Evolutionary conservation across 805 yeast genomes (phyloP).

Genomic region (Saccharomycopsis sp.): DNA sequence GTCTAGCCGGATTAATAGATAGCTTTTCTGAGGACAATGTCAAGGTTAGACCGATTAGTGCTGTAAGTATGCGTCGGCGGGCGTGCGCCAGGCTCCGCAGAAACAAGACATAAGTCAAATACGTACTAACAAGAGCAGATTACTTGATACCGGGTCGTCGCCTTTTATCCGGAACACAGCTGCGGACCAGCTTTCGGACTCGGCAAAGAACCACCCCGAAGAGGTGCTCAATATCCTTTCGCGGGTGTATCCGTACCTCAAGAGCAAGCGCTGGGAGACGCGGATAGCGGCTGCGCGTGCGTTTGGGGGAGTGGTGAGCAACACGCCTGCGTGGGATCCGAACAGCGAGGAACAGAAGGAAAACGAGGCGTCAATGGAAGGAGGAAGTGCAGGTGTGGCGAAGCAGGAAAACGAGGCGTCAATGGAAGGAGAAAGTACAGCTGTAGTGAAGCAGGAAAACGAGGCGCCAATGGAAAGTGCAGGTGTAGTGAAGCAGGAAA

Average conservation of each 20-base stretch:
- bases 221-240: slow-evolving; percentile 77
- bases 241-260: slow-evolving; percentile 83
- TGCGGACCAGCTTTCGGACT: slow-evolving; percentile 91
- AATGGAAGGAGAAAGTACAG: slow-evolving; percentile 17
- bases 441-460: slow-evolving; percentile 25
- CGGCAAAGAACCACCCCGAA: slow-evolving; percentile 92
- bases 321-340: slow-evolving; percentile 82
- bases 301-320: slow-evolving; percentile 82
- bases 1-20: background rate
- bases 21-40: slow-evolving; percentile 27
- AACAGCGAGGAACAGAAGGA: slow-evolving; percentile 37
- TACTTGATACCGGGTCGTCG: slow-evolving; percentile 90
- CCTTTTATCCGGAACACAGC: slow-evolving; percentile 92
- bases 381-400: slow-evolving; percentile 27
- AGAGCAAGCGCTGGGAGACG: slow-evolving; percentile 89
- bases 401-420: slow-evolving; percentile 28
- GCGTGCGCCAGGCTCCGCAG: too few relatives aligned
- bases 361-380: slow-evolving; percentile 25
- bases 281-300: slow-evolving; percentile 93
- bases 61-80: slow-evolving; percentile 26
- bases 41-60: slow-evolving; percentile 51
- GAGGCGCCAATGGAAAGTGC: slow-evolving; percentile 27
- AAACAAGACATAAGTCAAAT: too few relatives aligned
- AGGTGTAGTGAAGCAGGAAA: slow-evolving; percentile 30
- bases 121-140: slow-evolving; percentile 11